phyloP scores from a whole-genome alignment of 495 filamentous ascomycete genomes.

The Trichocladium antarcticum region DNA sequence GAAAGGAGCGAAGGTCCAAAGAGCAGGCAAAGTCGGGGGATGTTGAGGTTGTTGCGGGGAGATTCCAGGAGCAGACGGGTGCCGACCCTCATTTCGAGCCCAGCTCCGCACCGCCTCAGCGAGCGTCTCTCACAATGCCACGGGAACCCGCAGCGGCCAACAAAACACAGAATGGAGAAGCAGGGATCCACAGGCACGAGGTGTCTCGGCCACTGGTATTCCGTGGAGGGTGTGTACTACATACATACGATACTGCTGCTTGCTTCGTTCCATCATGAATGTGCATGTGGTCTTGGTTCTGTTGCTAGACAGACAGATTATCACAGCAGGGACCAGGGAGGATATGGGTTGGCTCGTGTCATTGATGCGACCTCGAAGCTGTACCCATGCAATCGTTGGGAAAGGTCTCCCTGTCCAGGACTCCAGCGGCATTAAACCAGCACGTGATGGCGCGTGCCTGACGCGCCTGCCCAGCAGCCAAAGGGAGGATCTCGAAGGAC shows the following conservation, averaged over 20 bases:
- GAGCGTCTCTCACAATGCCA: conserved; percentile 10
- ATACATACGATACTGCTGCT: too few species aligned
- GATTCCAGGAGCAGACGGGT: conserved; percentile 1
- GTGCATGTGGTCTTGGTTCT: too few species aligned
- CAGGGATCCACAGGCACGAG: not conserved
- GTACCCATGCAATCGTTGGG: too few species aligned
- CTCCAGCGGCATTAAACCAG: not conserved
- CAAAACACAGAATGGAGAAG: not conserved
- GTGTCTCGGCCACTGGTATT: too few species aligned
- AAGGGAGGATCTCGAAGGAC: not conserved
- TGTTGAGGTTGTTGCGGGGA: not conserved
- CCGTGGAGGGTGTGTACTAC: too few species aligned
- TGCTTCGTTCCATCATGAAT: too few species aligned
- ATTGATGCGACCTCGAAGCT: too few species aligned
- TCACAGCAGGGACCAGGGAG: too few species aligned
- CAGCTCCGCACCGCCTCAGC: not conserved
- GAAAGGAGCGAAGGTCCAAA: not conserved
- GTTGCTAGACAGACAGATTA: too few species aligned
- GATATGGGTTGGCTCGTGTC: too few species aligned
- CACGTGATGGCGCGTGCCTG: conserved; percentile 18
- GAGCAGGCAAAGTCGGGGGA: not conserved
- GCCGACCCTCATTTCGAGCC: conserved; percentile 18
- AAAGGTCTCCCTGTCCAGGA: too few species aligned
- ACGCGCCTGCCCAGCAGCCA: conserved; percentile 10
- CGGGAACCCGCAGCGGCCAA: conserved; percentile 21